phyloP scores from a whole-genome alignment of 2,329 filamentous ascomycete species.

The Exophiala viscosa region DNA sequence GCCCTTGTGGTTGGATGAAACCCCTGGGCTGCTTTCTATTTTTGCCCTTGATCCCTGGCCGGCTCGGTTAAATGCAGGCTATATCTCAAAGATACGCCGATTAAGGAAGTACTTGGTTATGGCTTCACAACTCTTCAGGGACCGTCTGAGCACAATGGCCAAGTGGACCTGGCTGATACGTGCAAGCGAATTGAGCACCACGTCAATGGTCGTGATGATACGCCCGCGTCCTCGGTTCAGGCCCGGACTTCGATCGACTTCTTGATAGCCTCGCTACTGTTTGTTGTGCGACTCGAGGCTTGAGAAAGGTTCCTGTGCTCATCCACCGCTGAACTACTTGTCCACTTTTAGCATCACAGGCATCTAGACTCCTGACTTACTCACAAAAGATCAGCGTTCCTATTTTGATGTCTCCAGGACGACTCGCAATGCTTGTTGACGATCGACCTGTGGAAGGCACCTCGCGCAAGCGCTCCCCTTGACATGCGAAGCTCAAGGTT shows the following conservation, averaged over 20 bases:
- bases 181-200: conserved; percentile 8
- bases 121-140: not conserved
- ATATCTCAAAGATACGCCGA: not conserved
- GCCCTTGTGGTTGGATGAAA: conserved; percentile 5
- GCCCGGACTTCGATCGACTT: not conserved
- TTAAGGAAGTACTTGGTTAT: not conserved
- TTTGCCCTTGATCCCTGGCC: conserved; percentile 11
- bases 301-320: not conserved
- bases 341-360: conserved; percentile 11
- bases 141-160: not conserved
- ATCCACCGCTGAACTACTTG: not conserved
- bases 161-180: not conserved
- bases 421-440: too few species aligned
- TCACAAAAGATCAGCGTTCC: not conserved
- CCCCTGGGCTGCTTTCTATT: conserved; percentile 15
- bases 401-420: not conserved
- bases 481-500: too few species aligned
- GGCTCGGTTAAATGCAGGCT: conserved; percentile 13
- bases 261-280: not conserved
- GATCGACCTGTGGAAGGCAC: not conserved
- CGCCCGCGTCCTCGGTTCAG: conserved; percentile 3
- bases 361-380: conserved; percentile 7
- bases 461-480: too few species aligned
- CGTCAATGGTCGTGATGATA: not conserved
- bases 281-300: not conserved